Base-by-base conservation (phyloP, 2,329 filamentous ascomycete species). In the Cordyceps farinosa region DNA sequence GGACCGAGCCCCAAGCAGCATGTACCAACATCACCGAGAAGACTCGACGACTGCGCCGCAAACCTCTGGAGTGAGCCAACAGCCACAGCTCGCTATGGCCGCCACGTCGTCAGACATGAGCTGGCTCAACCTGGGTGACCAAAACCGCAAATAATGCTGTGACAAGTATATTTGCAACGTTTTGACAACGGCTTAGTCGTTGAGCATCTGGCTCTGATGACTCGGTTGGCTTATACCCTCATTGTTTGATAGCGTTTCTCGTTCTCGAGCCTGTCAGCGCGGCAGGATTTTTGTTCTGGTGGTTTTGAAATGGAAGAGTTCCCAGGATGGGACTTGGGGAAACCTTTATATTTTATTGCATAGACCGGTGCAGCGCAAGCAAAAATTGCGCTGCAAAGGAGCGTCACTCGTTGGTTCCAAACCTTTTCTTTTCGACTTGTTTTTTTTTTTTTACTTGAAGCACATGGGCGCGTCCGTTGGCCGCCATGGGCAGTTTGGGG, bases 121-220 rank as follows among this genome's bases (percentile, higher is more conserved):
- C 75, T 93, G 90, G 90, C 76, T 93, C 66, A 92, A 92, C 70
- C 80, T 92, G 22, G 87, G 86, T 53, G 83, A 83, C 44, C 71
- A 73, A 44, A 66, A 70, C 48, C 72, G 70, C 65, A 65, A 68
- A 58, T 73, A 65, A 58, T 57, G 54, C 48, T 58, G 22, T 22
- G 47, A 36, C 44, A 53, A 22, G 40, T 32, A 17, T 51, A 47
- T 52, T 56, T 50, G 50, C 56, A 61, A 51, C 44, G 57, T 56
- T 62, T 62, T 65, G 50, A 67, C 58, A 61, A 64, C 62, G 61
- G 59, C 61, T 55, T 32, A 53, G 62, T 54, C 57, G 59, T 66
- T 63, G 54, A 62, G 58, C 61, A 62, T 48, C 55, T 36, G 27
- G 32, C 63, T 65, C 56, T 63, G 63, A 63, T 63, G 64, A 62